Evolutionary conservation across 306 rosid genomes (phyloP).

Genomic region (cucumber (Cucumis sativus)): DNA sequence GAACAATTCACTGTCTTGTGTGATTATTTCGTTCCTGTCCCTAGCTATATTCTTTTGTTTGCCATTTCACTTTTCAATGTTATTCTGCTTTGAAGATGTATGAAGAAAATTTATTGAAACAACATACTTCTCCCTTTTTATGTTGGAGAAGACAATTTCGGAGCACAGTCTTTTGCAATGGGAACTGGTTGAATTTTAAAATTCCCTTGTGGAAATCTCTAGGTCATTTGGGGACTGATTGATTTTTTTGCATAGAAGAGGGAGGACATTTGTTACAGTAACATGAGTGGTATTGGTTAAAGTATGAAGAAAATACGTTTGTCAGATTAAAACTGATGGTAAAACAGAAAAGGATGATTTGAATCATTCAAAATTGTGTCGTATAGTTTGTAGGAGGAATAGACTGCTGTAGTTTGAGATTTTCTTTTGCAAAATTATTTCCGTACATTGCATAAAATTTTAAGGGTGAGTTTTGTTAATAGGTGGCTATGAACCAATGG

Average conservation of each 20-base stretch:
- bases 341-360: neutral
- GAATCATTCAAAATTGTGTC: neutral
- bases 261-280: neutral
- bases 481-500: conserved; percentile 95
- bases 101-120: neutral
- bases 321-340: neutral
- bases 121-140: neutral
- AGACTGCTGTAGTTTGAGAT: neutral
- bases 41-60: neutral
- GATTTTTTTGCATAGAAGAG: neutral
- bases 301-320: neutral
- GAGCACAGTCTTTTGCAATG: neutral
- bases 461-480: conserved; percentile 4
- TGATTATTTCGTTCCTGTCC: neutral
- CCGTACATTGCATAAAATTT: conserved; percentile 3
- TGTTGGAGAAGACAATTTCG: neutral
- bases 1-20: neutral
- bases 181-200: neutral
- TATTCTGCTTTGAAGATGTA: neutral
- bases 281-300: neutral
- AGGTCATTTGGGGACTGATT: neutral
- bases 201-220: neutral
- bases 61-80: neutral
- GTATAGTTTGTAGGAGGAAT: neutral
- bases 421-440: neutral